Base-by-base conservation (phyloP, 2,329 filamentous ascomycete genomes). In the Apiospora saccharicola region DNA sequence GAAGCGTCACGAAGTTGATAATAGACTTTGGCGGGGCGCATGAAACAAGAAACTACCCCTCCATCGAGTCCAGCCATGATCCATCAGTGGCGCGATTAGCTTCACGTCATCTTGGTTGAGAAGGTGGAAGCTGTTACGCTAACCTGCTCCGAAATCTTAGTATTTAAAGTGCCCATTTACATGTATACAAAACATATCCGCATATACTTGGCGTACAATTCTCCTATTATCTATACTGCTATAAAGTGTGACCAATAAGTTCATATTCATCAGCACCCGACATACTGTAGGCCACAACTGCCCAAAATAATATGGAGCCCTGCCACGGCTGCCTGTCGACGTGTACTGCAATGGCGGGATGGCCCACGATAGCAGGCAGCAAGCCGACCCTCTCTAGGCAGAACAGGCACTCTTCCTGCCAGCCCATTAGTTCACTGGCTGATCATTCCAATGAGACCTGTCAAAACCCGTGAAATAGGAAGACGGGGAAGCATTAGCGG, bases 1-100 rank as follows among this genome's bases (percentile, higher is more conserved):
- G 57, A 64, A 64, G 22, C 53, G 57, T 64, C 57, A 64, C 19
- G 34, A 64, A 64, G 57, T 64, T 30, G 53, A 61, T 14, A 13
- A 64, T 64, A 41, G 34, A 37, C 57, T 64, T 64, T 64, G 37
- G 57, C 57, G 57, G 57, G 57, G 57, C 37, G 37, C 57, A 37
- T 64, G 57, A 64, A 51, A 24, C 47, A 3, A n/a, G 47, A 49
- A 61, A 41, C 30, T 64, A 64, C 57, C 57, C 57, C 57, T 64
- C 57, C 57, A 64, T 64, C 53, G 13, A 37, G 10, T 37, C 53
- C 51, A 24, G n/a, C 10, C 26, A 19, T 37, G 37, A 37, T 47
- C 46, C 6, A 47, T 61, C 53, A 16, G 53, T 61, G 53, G 30
- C 30, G 30, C 53, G 53, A 8, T 61, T 37, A 12, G 30, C 53